Evolutionary conservation across 352 stramenopile species (phyloP).

Genomic region (Phytopythium kandeliae): DNA sequence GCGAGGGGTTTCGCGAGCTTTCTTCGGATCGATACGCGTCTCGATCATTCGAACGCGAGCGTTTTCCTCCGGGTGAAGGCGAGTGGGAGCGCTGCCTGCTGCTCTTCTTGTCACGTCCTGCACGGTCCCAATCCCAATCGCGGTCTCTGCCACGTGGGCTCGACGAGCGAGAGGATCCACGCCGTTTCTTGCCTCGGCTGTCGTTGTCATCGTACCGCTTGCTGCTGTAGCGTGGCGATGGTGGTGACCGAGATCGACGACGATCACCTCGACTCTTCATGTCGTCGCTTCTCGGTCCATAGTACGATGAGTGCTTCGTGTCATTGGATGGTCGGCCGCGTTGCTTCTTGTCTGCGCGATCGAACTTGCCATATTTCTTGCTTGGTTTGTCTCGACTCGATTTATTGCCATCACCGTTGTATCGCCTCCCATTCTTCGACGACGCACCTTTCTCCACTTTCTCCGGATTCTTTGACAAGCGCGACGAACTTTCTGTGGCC

Average conservation of each 20-base stretch:
- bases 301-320: neutral
- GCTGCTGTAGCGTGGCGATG: conserved; percentile 11
- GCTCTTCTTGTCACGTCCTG: neutral
- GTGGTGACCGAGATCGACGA: conserved; percentile 16
- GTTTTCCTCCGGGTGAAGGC: neutral
- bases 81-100: conserved; percentile 9
- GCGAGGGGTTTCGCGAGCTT: neutral
- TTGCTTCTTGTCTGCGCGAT: neutral
- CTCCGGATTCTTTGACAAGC: conserved; percentile 7
- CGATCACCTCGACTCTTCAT: conserved; percentile 2
- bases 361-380: neutral
- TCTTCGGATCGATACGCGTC: neutral
- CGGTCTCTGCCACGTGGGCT: conserved; percentile 9
- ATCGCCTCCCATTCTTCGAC: conserved; percentile 7
- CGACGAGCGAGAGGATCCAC: conserved; percentile 1
- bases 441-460: conserved; percentile 8
- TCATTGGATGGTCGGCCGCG: neutral
- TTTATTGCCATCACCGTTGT: neutral
- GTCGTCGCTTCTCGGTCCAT: neutral
- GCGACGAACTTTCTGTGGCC: neutral
- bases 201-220: conserved; percentile 15
- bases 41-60: conserved; percentile 2
- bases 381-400: neutral
- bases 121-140: conserved; percentile 6
- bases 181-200: conserved; percentile 4